A percentile compares a stretch with the other conserved stretches of the same genome.
These are phyloP conservation scores for Apophysomyces sp. DNA, from an alignment of 371 early-diverging fungal genomes.

Conservation along the genomic window DNA sequence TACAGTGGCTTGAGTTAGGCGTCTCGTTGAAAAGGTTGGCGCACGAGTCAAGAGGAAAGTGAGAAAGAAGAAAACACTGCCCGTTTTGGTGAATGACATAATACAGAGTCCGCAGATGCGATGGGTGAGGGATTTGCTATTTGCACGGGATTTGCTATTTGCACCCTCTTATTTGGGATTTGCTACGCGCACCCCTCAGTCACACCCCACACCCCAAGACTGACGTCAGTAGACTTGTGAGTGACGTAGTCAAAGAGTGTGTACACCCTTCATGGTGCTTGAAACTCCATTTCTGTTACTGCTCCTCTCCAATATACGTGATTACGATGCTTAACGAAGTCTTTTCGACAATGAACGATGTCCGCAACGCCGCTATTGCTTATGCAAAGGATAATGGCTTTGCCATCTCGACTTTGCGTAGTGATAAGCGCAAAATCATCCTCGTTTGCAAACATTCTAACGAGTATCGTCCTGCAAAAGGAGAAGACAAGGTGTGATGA, in stretches of 20 bases:
- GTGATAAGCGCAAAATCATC: neutral
- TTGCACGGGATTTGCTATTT: too few relatives aligned
- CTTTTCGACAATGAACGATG: neutral
- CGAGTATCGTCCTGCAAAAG: neutral
- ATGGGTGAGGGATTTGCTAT: too few relatives aligned
- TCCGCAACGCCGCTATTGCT: neutral
- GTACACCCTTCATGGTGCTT: too few relatives aligned
- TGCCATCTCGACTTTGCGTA: neutral
- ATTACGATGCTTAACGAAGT: neutral
- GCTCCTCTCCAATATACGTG: too few relatives aligned
- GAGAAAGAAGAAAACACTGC: neutral
- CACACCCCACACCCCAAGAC: too few relatives aligned
- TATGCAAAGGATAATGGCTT: neutral
- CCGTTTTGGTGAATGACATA: neutral
- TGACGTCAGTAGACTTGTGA: too few relatives aligned
- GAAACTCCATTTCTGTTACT: too few relatives aligned
- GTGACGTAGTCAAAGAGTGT: too few relatives aligned
- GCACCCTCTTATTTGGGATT: too few relatives aligned
- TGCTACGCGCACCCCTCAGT: too few relatives aligned
- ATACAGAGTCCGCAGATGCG: too few relatives aligned
- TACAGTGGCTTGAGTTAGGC: slow-evolving; percentile 1
- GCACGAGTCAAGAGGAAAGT: neutral
- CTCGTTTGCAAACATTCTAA: neutral
- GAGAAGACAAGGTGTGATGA: neutral
- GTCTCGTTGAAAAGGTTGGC: neutral